Conservation (phyloP, 345 rosid species). For the Ceriops zippeliana region DNA sequence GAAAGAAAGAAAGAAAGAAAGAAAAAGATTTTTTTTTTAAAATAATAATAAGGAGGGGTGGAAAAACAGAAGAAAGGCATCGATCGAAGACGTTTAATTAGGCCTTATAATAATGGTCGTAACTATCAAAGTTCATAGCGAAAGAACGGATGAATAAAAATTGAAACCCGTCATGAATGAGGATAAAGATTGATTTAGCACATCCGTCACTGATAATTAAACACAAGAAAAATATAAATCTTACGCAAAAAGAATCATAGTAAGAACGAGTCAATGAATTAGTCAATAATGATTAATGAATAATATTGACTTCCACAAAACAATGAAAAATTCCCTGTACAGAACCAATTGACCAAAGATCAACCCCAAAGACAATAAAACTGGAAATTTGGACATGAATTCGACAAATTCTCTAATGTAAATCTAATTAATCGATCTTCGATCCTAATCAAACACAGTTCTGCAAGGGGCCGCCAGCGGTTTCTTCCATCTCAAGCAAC, state of each 20-base stretch:
- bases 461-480: neutral
- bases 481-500: constrained; percentile 19
- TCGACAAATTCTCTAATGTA: neutral
- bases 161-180: no score
- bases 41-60: no score
- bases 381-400: neutral
- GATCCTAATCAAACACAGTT: neutral
- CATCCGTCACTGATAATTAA: no score
- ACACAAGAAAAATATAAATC: neutral
- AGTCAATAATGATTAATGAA: constrained; percentile 14
- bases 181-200: no score
- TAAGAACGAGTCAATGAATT: constrained; percentile 11
- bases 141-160: no score
- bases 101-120: no score
- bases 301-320: neutral
- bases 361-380: constrained; percentile 1
- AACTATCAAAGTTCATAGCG: no score
- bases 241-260: neutral
- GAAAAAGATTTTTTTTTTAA: no score
- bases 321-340: constrained; percentile 37
- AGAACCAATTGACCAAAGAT: constrained; percentile 15
- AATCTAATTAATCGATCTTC: neutral
- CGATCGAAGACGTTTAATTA: no score
- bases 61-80: no score
- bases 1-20: no score